phyloP scores from a whole-genome alignment of 2,329 filamentous ascomycete species.

The Monilinia vaccinii-corymbosi region DNA sequence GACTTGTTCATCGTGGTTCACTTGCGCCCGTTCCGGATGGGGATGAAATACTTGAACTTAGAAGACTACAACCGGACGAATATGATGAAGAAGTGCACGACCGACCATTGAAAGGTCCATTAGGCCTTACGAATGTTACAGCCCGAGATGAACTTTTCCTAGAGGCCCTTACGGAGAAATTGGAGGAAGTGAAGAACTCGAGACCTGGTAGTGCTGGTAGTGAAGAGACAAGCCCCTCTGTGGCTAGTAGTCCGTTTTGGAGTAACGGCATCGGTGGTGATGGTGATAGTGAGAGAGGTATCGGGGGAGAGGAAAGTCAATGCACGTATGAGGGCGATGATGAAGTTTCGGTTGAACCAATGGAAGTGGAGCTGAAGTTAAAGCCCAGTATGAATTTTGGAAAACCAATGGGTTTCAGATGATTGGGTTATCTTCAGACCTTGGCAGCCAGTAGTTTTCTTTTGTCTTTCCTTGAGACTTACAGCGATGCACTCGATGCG shows the following conservation, averaged over 20 bases:
- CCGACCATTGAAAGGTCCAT: slow-evolving; percentile 19
- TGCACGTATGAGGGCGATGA: background rate
- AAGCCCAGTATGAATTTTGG: slow-evolving; percentile 25
- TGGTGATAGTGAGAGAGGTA: background rate
- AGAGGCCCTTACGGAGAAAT: slow-evolving; percentile 18
- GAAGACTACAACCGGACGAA: background rate
- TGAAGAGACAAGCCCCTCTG: slow-evolving; percentile 6
- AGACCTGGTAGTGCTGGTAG: background rate
- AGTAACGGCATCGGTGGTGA: background rate
- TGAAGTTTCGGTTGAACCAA: slow-evolving; percentile 8
- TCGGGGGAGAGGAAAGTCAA: slow-evolving; percentile 12
- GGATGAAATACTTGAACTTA: background rate
- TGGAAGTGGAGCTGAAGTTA: slow-evolving; percentile 17
- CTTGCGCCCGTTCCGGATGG: background rate
- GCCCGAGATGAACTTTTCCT: slow-evolving; percentile 22
- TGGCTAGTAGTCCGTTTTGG: slow-evolving; percentile 1
- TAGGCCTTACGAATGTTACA: slow-evolving; percentile 21
- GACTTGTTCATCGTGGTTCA: background rate
- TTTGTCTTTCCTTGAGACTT: background rate
- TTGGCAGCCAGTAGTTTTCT: background rate
- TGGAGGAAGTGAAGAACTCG: slow-evolving; percentile 20
- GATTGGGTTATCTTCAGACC: background rate
- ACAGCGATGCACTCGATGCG: background rate
- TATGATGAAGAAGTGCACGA: slow-evolving; percentile 15
- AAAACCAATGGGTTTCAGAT: slow-evolving; percentile 17